Percentiles rank a stretch among this genome's conserved stretches.
Conservation (phyloP, 2,329 filamentous ascomycete species). For the Lecanicillium sp. region DNA sequence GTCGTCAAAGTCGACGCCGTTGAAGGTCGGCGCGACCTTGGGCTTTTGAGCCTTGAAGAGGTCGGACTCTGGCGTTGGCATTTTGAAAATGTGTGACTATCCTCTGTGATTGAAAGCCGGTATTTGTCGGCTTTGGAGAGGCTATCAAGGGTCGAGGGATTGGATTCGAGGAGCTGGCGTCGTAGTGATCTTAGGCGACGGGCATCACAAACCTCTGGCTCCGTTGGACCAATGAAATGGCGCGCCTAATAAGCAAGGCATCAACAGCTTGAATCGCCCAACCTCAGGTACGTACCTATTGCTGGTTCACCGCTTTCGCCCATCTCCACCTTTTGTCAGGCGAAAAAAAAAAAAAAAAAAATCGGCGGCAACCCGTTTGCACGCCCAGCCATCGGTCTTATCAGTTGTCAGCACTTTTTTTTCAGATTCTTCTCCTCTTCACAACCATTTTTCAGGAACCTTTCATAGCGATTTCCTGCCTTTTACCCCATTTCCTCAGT, state of each 20-base stretch:
- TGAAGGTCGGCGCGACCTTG: conserved; percentile 71
- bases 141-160: not conserved
- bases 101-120: not conserved
- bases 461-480: conserved; percentile 8
- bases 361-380: not conserved
- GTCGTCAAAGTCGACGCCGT: conserved; percentile 81
- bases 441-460: conserved; percentile 8
- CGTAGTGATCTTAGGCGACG: conserved; percentile 3
- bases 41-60: conserved; percentile 80
- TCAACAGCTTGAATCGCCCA: not conserved
- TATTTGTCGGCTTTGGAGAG: conserved; percentile 5
- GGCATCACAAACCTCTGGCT: conserved; percentile 8
- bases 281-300: conserved; percentile 7
- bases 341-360: conserved; percentile 21
- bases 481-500: conserved; percentile 13
- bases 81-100: conserved; percentile 22
- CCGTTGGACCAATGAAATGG: conserved; percentile 1
- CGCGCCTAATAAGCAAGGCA: conserved; percentile 16
- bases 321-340: conserved; percentile 25
- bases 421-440: conserved; percentile 5
- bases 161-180: conserved; percentile 1
- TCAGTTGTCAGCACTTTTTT: conserved; percentile 14
- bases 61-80: conserved; percentile 78
- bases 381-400: conserved; percentile 5
- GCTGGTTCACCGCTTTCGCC: conserved; percentile 25